Conservation (phyloP, 2,329 filamentous ascomycete species). For the Botrytis deweyae region DNA sequence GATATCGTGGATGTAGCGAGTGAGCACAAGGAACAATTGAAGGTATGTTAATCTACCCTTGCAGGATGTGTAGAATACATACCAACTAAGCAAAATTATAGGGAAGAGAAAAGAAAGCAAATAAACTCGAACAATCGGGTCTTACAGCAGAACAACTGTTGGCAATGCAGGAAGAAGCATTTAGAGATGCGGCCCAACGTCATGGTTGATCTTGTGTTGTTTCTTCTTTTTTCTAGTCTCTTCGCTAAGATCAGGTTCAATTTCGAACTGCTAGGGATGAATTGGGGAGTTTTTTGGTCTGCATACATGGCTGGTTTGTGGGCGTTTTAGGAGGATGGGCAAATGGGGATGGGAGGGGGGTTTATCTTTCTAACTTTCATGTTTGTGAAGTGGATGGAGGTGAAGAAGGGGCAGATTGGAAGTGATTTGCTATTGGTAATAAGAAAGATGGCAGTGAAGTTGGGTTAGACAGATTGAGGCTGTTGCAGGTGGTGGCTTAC, state of each 20-base stretch:
- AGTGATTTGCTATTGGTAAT: neutral
- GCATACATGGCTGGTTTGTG: constrained; percentile 18
- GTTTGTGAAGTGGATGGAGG: neutral
- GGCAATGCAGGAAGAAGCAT: constrained; percentile 86
- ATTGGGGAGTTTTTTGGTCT: constrained; percentile 14
- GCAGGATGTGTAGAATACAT: neutral
- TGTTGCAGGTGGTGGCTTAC: neutral
- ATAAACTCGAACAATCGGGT: constrained; percentile 93
- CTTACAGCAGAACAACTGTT: constrained; percentile 88
- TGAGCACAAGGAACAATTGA: constrained; percentile 90
- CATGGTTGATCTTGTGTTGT: constrained; percentile 31
- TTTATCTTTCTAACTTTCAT: constrained; percentile 2
- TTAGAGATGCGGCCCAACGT: constrained; percentile 63
- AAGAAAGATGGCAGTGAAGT: neutral
- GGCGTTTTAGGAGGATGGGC: neutral
- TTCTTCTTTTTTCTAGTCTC: constrained; percentile 1
- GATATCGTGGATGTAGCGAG: constrained; percentile 83
- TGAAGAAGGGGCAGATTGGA: neutral
- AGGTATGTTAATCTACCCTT: constrained; percentile 55
- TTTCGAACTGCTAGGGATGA: constrained; percentile 10
- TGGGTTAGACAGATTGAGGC: neutral
- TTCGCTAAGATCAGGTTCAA: neutral
- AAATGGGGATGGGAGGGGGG: neutral
- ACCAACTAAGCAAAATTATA: constrained; percentile 41
- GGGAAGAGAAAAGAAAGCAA: constrained; percentile 94